Base-by-base conservation (phyloP, 331 rosid genomes). In the Ulmus americana region DNA sequence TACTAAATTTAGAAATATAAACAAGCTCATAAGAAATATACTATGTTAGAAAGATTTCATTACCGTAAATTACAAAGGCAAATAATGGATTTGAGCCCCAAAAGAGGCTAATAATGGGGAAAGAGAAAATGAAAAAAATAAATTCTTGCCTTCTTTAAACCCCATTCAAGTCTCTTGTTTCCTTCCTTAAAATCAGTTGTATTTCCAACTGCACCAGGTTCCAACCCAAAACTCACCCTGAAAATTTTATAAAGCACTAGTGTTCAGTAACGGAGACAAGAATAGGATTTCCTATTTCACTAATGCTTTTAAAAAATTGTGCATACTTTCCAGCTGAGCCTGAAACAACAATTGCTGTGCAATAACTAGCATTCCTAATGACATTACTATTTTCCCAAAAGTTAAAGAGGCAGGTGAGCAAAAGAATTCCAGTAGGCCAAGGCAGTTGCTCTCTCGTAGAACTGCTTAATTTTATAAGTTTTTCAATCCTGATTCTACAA, bases 101-200 rank as follows among this genome's bases (percentile, higher is more conserved):
- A 3, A 49, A 49, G n/a, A 49, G 7, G 15, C n/a, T 49, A 13
- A 4, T 8, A 55, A 41, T 14, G 43, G 28, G 11, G 35, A 41
- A 5, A 48, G 68, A 43, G 18, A 64, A n/a, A 28, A 28, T 28
- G 35, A 28, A 14, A 64, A 42, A 16, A 22, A 61, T 55, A 53
- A 48, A 58, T 15, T 56, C 77, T 61, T 70, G 77, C 96, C 97
- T 89, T 92, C 76, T 89, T 85, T 49, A 89, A 50, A 63, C 95
- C 86, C 98, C 98, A 92, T 73, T 89, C 95, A 67, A 92, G 82
- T 71, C 78, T 85, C 78, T 82, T 89, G 63, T 85, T 89, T 46
- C 85, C 83, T 79, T 87, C 90, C 81, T 76, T 87, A 70, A 82
- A 90, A 77, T 90, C 85, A 41, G 97, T 79, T 45, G 89, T 87